These are phyloP conservation scores for Candida morakotiae DNA, from an alignment of 805 yeast species.

Conservation along the genomic window DNA sequence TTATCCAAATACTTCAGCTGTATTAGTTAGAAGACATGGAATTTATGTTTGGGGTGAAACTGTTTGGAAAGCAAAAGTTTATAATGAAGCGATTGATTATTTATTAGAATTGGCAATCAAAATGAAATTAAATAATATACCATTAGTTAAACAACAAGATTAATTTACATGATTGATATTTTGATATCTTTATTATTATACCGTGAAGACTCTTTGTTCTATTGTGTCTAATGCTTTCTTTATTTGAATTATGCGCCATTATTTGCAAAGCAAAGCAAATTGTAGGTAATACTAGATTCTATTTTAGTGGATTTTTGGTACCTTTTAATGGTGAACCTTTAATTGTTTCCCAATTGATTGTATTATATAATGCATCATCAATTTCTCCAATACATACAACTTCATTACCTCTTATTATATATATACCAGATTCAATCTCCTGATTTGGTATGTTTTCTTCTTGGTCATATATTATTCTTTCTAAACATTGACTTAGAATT, in stretches of 20 bases:
- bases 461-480: constrained; percentile 43
- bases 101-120: constrained; percentile 79
- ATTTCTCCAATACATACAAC: constrained; percentile 55
- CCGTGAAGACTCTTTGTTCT: no score
- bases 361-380: constrained; percentile 38
- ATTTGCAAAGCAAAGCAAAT: no score
- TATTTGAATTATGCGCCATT: no score
- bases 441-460: constrained; percentile 35
- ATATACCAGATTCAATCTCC: constrained; percentile 43
- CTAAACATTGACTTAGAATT: constrained; percentile 48
- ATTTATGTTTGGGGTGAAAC: constrained; percentile 95
- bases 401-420: constrained; percentile 55
- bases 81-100: constrained; percentile 91
- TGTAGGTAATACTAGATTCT: no score
- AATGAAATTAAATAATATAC: constrained; percentile 67
- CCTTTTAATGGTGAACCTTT: constrained; percentile 30
- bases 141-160: constrained; percentile 5
- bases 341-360: constrained; percentile 39
- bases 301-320: constrained; percentile 34
- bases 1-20: constrained; percentile 80
- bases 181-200: no score
- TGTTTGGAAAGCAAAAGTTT: constrained; percentile 89
- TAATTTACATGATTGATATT: neutral
- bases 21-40: constrained; percentile 89
- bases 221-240: no score